Evolutionary conservation across 305 asterid species (phyloP).

Genomic region (Fraxinus sp.): DNA sequence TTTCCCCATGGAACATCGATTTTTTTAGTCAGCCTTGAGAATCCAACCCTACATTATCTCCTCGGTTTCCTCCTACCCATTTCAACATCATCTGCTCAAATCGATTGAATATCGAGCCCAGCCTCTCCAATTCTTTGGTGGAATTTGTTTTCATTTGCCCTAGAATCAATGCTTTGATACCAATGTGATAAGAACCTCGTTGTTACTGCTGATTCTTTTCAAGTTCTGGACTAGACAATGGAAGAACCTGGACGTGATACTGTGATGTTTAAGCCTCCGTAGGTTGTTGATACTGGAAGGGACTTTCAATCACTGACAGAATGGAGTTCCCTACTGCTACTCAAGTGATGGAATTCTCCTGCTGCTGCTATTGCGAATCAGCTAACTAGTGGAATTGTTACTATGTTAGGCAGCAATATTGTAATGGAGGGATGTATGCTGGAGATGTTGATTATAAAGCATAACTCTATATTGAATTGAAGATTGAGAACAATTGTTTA

Average conservation of each 20-base stretch:
- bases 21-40: background rate
- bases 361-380: background rate
- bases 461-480: background rate
- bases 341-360: background rate
- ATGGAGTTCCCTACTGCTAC: background rate
- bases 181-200: background rate
- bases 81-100: background rate
- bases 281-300: background rate
- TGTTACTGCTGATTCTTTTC: too few relatives aligned
- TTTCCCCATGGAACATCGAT: background rate
- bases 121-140: background rate
- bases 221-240: background rate
- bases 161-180: background rate
- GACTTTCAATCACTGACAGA: background rate
- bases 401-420: background rate
- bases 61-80: background rate
- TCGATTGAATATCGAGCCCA: background rate
- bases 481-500: background rate
- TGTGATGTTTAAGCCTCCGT: background rate
- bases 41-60: background rate
- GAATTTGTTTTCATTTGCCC: background rate
- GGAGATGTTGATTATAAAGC: background rate
- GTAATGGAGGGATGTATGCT: background rate
- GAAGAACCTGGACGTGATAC: background rate
- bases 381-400: background rate